Conservation (phyloP, 2,329 filamentous ascomycete genomes). For the Pestalotiopsis sp. region DNA sequence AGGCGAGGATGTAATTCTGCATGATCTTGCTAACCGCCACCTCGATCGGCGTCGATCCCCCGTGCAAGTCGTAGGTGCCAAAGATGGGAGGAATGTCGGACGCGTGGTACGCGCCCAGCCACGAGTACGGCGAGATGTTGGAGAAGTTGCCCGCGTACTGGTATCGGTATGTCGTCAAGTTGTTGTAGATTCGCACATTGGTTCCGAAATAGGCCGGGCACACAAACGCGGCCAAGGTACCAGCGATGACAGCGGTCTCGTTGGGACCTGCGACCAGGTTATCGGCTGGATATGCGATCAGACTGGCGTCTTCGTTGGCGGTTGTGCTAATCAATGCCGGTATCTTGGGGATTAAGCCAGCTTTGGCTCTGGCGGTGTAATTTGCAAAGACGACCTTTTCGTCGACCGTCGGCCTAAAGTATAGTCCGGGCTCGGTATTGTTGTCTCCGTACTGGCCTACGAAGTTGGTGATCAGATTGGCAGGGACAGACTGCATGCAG, state of each 20-base stretch:
- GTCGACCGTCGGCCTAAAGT: conserved; percentile 33
- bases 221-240: conserved; percentile 21
- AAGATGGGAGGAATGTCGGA: conserved; percentile 28
- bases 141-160: conserved; percentile 42
- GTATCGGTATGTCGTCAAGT: conserved; percentile 40
- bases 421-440: conserved; percentile 24
- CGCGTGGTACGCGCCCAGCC: conserved; percentile 36
- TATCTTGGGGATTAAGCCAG: conserved; percentile 26
- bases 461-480: conserved; percentile 33
- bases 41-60: conserved; percentile 24
- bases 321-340: conserved; percentile 28
- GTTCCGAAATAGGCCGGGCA: conserved; percentile 21
- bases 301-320: conserved; percentile 25
- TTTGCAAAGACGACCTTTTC: conserved; percentile 33
- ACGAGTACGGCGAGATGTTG: conserved; percentile 37
- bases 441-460: conserved; percentile 21
- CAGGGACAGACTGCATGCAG: conserved; percentile 39
- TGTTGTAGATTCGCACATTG: conserved; percentile 18
- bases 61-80: conserved; percentile 25
- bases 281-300: conserved; percentile 22
- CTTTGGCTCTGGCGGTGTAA: conserved; percentile 29
- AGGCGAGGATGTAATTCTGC: conserved; percentile 6
- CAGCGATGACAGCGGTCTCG: neutral
- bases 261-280: conserved; percentile 9
- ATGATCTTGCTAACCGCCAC: conserved; percentile 4